Evolutionary conservation across 2,329 filamentous ascomycete species (phyloP).

Genomic region (Malbranchea cinnamomea): DNA sequence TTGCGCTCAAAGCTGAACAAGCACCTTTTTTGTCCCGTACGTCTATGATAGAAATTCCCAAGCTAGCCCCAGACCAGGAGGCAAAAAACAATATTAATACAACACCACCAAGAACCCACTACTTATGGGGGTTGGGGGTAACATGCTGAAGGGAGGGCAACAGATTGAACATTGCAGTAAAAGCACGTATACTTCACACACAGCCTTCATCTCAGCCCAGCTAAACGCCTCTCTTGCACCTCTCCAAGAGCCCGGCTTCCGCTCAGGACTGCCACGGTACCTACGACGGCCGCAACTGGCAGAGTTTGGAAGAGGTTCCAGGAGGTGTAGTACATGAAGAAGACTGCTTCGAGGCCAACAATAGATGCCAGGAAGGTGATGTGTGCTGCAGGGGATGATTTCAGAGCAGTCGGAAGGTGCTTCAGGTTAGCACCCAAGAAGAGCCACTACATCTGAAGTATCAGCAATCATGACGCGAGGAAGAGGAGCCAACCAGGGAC

Average conservation of each 20-base stretch:
- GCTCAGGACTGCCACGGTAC: slow-evolving; percentile 62
- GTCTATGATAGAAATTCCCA: too few species aligned
- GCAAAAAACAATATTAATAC: slow-evolving; percentile 7
- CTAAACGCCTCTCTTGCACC: slow-evolving; percentile 74
- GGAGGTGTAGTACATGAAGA: slow-evolving; percentile 83
- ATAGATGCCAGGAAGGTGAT: slow-evolving; percentile 75
- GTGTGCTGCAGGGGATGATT: slow-evolving; percentile 66
- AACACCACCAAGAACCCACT: too few species aligned
- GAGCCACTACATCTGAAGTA: slow-evolving; percentile 47
- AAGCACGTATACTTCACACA: too few species aligned
- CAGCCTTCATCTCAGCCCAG: slow-evolving; percentile 43
- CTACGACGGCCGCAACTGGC: slow-evolving; percentile 54
- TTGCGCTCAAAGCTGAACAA: too few species aligned
- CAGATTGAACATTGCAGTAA: too few species aligned
- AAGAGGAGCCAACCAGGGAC: not conserved
- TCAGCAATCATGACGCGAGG: not conserved
- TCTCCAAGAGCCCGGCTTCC: slow-evolving; percentile 83
- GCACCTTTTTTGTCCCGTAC: too few species aligned
- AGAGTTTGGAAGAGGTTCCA: slow-evolving; percentile 90
- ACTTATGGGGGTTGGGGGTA: too few species aligned
- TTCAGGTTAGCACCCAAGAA: slow-evolving; percentile 67
- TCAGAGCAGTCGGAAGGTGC: slow-evolving; percentile 62
- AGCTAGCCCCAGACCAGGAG: not conserved
- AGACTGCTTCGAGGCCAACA: slow-evolving; percentile 73
- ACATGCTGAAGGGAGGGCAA: too few species aligned